Base-by-base conservation (phyloP, 371 early-diverging fungal species). In the Cokeromyces recurvatus region DNA sequence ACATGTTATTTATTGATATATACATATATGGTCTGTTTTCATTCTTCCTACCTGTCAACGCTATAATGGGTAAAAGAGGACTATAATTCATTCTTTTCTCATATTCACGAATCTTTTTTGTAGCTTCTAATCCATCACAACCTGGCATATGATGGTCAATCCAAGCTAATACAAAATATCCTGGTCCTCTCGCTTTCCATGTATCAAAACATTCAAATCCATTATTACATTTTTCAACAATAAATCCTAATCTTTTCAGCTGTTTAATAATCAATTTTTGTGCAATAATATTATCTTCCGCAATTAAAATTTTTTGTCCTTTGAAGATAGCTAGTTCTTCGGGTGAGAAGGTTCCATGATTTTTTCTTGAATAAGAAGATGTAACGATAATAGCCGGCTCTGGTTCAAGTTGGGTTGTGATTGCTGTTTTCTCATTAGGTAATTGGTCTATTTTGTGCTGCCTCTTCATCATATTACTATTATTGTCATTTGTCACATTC, bases 61-160 rank as follows among this genome's bases (percentile, higher is more conserved):
- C 66, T 23, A 66, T 58, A 24, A 70, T 65, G 1, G 73, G 63
- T 11, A 72, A 49, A 16, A 42, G 27, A 7, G 3, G 20, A 0
- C 16, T 8, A 22, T 57, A 40, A 1, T 48, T 10, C n/a, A 57
- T 55, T 16, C 43, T 42, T 15, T 20, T 31, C 48, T 72, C 73
- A n/a, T 57, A 49, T 19, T 57, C 47, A 37, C 73, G 35, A 19
- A 72, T 68, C 17, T 59, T 40, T 15, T 58, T 68, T 1, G 73
- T 66, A n/a, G 73, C 69, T 43, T 64, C 73, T 10, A 72, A 67
- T 16, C 73, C 73, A 56, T 72, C 73, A 43, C 73, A 72, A 57
- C 65, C 61, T 15, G 73, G 73, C 73, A 72, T 72, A 43, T 72
- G 73, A 44, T 72, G 73, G 44, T 72, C 73, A 55, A 72, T 66